Evolutionary conservation across 805 yeast genomes (phyloP).

Genomic region (Komagataella mondaviorum): DNA sequence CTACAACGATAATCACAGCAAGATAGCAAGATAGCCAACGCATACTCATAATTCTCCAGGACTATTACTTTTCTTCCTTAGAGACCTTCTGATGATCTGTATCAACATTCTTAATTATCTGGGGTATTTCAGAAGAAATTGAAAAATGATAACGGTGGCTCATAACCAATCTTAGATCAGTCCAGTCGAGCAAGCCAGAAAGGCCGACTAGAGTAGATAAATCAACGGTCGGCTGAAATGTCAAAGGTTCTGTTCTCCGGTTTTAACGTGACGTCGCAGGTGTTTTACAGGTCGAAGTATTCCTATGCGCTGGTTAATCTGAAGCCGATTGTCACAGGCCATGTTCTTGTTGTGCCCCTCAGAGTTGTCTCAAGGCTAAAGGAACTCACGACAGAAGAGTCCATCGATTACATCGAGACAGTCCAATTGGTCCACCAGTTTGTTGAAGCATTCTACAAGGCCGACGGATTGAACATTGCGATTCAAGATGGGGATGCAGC

Average conservation of each 20-base stretch:
- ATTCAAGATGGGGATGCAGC: constrained; percentile 96
- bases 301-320: constrained; percentile 83
- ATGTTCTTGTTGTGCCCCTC: constrained; percentile 79
- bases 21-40: no score
- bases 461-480: constrained; percentile 79
- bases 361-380: constrained; percentile 52
- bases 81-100: background rate
- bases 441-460: constrained; percentile 52
- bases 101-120: background rate
- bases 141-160: background rate
- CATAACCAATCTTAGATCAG: background rate
- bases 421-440: constrained; percentile 60
- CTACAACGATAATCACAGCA: no score
- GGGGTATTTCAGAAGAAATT: background rate
- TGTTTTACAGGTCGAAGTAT: constrained; percentile 26
- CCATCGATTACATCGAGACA: constrained; percentile 63
- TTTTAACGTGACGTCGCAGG: constrained; percentile 40
- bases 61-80: background rate
- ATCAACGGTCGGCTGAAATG: background rate
- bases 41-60: no score
- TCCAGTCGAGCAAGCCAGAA: background rate
- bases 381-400: constrained; percentile 62
- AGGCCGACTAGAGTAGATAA: background rate
- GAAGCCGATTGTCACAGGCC: constrained; percentile 91
- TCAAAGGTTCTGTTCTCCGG: constrained; percentile 30